Evolutionary conservation across 2,329 filamentous ascomycete genomes (phyloP), one percentile per base, ranked within the genome.

Genomic region (Pseudocercospora eumusae): DNA sequence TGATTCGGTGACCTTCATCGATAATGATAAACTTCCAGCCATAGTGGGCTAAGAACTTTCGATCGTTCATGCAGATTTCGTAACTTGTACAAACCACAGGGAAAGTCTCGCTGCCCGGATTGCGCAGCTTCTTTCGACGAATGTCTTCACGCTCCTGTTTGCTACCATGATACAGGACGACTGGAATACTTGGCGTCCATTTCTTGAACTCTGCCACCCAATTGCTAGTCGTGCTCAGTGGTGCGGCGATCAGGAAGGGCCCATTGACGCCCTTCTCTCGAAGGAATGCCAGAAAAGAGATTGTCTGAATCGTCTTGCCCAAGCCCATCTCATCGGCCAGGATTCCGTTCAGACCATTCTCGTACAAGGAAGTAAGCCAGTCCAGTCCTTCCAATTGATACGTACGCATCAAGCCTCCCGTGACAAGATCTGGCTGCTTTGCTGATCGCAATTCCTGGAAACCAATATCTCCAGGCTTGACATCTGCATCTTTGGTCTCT

Each of bases 1-100:
- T 99, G 83, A 99, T 88, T 0, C 95, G 89, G 74, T 99, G 95
- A 0, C 95, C 95, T 77, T 99, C 95, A 69, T 99, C 93, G 64
- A 99, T 96, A 68, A 99, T 95, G 71, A 99, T 97, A 69, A 96
- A 97, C 58, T 96, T 92, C 95, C 95, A 99, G 36, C 92, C 89
- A 60, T 96, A 93, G 61, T 89, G 88, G 0, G 87, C 87, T 4
- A 99, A 79, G 36, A 88, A 88, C 57, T 92, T 89, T 40, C 91
- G 87, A 73, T 99, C 95, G 69, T 92, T 88, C 77, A 99, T 88
- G 58, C 96, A 93, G 73, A 99, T 97, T 74, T 99, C 95, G 70
- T 98, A 98, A 42, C 89, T 96, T 0, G 95, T 99, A 71, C 93
- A 93, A 0, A 98, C 90, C 0, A 99, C 88, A 0, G 95, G 95